Conservation (phyloP, 495 filamentous ascomycete genomes). For the Entonaema liquescens region DNA sequence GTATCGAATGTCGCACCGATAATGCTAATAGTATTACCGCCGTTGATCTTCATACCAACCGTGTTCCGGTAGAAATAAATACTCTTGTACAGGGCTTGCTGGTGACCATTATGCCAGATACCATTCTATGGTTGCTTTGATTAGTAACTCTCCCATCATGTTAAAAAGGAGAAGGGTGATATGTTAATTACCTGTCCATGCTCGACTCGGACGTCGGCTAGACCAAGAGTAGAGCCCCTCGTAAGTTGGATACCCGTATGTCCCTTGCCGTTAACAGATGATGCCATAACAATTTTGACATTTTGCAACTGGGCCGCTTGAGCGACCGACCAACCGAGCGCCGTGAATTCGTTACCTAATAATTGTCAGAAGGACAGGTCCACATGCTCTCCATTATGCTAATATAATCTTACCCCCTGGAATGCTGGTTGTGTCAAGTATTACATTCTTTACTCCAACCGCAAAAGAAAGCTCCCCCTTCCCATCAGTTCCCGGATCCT, state of each 20-base stretch:
- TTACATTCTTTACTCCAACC: slow-evolving; percentile 71
- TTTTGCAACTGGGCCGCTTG: slow-evolving; percentile 75
- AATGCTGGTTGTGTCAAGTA: slow-evolving; percentile 71
- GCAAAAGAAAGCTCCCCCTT: slow-evolving; percentile 61
- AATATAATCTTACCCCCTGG: slow-evolving; percentile 44
- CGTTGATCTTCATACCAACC: slow-evolving; percentile 68
- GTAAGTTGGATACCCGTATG: slow-evolving; percentile 72
- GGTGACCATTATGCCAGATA: slow-evolving; percentile 67
- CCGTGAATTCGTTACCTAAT: slow-evolving; percentile 55
- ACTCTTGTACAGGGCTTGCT: slow-evolving; percentile 77
- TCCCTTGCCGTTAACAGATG: slow-evolving; percentile 52
- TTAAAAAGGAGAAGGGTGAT: background rate
- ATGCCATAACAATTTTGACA: slow-evolving; percentile 69
- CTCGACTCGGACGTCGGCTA: slow-evolving; percentile 49
- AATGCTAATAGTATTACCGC: slow-evolving; percentile 64
- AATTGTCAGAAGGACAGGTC: slow-evolving; percentile 2
- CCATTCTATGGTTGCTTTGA: slow-evolving; percentile 47
- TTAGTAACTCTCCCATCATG: slow-evolving; percentile 12
- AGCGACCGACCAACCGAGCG: slow-evolving; percentile 76
- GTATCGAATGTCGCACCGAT: slow-evolving; percentile 60
- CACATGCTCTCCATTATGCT: background rate
- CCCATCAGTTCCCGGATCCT: slow-evolving; percentile 52
- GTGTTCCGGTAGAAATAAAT: slow-evolving; percentile 66
- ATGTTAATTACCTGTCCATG: slow-evolving; percentile 46
- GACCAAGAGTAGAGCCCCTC: slow-evolving; percentile 57